phyloP scores from a whole-genome alignment of 78 protist species.

The Mantamonas sphyraenae region DNA sequence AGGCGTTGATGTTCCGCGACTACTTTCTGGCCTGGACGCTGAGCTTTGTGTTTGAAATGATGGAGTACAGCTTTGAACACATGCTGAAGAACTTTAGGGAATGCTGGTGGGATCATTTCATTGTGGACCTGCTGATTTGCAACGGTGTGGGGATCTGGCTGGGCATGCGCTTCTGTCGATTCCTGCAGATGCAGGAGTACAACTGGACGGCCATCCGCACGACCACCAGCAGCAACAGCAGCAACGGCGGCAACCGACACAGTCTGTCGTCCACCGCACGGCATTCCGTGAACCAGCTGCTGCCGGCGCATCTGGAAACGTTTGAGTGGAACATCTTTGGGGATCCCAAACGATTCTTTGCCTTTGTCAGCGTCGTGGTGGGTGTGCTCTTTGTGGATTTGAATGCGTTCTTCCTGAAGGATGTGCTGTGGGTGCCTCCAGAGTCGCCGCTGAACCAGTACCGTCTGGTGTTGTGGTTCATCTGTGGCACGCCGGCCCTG shows the following conservation, averaged over 20 bases:
- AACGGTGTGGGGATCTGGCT: conserved; percentile 58
- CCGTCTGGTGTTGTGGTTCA: conserved; percentile 51
- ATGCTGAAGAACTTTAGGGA: conserved; percentile 73
- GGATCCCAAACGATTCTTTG: conserved; percentile 35
- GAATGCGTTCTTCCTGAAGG: neutral
- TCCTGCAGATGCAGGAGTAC: conserved; percentile 45
- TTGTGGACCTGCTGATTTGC: conserved; percentile 62
- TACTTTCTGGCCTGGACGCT: conserved; percentile 22
- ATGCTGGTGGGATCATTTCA: conserved; percentile 89
- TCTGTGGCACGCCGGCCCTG: conserved; percentile 53
- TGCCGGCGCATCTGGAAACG: conserved; percentile 32
- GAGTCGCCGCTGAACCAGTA: conserved; percentile 34
- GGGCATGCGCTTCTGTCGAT: conserved; percentile 33
- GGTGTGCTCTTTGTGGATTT: neutral
- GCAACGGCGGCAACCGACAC: too few species aligned
- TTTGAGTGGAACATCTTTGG: conserved; percentile 54
- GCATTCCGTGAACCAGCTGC: conserved; percentile 46
- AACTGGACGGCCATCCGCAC: conserved; percentile 13
- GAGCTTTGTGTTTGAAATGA: conserved; percentile 59
- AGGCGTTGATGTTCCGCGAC: conserved; percentile 66
- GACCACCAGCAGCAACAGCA: conserved; percentile 3
- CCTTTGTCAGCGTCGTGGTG: conserved; percentile 9
- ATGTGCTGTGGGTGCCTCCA: conserved; percentile 59
- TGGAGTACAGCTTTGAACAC: conserved; percentile 67
- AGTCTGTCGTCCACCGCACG: too few species aligned